Evolutionary conservation across 805 yeast species (phyloP).

Genomic region (Saturnispora hagleri): DNA sequence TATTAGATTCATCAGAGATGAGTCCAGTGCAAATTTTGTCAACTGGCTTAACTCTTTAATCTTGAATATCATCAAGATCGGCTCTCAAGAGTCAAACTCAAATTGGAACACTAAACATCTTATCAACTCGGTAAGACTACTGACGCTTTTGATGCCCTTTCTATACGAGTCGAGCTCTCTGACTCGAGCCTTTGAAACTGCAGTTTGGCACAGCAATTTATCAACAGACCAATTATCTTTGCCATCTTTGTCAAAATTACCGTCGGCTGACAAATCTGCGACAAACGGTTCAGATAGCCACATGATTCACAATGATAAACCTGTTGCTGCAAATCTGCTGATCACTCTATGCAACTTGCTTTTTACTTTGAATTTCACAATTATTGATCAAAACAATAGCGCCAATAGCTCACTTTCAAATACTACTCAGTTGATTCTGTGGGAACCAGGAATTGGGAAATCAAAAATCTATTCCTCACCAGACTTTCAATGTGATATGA

Average conservation of each 20-base stretch:
- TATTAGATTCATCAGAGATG: slow-evolving; percentile 48
- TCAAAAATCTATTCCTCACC: slow-evolving; percentile 23
- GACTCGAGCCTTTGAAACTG: slow-evolving; percentile 21
- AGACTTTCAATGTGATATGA: slow-evolving; percentile 41
- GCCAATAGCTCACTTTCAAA: slow-evolving; percentile 12
- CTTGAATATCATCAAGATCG: slow-evolving; percentile 25
- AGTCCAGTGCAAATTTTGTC: slow-evolving; percentile 49
- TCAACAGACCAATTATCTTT: background rate
- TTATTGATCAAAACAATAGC: slow-evolving; percentile 19
- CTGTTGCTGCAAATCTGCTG: slow-evolving; percentile 33
- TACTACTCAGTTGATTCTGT: slow-evolving; percentile 36
- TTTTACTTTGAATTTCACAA: slow-evolving; percentile 50
- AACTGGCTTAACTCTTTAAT: slow-evolving; percentile 38
- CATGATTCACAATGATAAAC: slow-evolving; percentile 9
- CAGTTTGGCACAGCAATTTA: slow-evolving; percentile 33
- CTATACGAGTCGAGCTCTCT: slow-evolving; percentile 44
- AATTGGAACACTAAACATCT: slow-evolving; percentile 29
- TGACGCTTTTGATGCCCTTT: slow-evolving; percentile 59
- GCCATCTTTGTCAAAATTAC: background rate
- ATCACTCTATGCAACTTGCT: slow-evolving; percentile 36
- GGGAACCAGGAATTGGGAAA: slow-evolving; percentile 78
- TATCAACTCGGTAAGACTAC: slow-evolving; percentile 52
- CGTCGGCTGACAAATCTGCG: background rate
- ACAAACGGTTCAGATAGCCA: background rate
- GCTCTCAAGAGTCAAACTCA: slow-evolving; percentile 12